Base-by-base conservation (phyloP, 2,329 filamentous ascomycete genomes). In the Cordyceps militaris region DNA sequence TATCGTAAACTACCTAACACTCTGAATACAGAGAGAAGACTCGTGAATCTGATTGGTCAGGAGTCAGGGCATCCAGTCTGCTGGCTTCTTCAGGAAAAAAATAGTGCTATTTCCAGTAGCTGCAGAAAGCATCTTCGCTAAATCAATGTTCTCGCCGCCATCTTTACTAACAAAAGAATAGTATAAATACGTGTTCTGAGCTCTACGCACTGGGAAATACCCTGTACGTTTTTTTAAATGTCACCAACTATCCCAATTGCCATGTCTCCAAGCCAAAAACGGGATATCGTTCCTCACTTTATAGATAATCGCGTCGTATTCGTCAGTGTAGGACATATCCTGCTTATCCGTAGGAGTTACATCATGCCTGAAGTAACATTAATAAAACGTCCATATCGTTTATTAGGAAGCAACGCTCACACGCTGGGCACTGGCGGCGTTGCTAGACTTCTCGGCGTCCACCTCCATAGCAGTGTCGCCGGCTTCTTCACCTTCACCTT, bases 391-490 rank as follows among this genome's bases (percentile, higher is more conserved):
- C 13, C 32, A 16, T 38, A 3, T 26, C 21, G 11, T n/a, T 50
- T 19, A 50, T 50, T 19, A 50, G 8, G 32, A 36, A 38, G 32
- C 21, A 16, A 3, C 64, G 63, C 38, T 66, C 65, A n/a, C 59
- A 61, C 23, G 65, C 66, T 36, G 70, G 69, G 9, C n/a, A 59
- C 32, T 3, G 4, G 21, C 32, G 6, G 48, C 44, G 16, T 47
- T 14, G 16, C 44, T 26, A 30, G 44, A 21, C 66, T 74, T 74
- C 34, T 74, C 74, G 44, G 63, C 59, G 52, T 81, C 79, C 47
- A 81, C 74, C 50, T 81, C 79, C 78, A 81, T 80, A 49, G 74
- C 75, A 59, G 75, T 77, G 50, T 73, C 72, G 13, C 67, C 73
- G n/a, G 52, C 67, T 38, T 57, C 69, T 49, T 73, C 74, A 30